phyloP scores from a whole-genome alignment of 306 rosid species.

The Acacia acuminata region DNA sequence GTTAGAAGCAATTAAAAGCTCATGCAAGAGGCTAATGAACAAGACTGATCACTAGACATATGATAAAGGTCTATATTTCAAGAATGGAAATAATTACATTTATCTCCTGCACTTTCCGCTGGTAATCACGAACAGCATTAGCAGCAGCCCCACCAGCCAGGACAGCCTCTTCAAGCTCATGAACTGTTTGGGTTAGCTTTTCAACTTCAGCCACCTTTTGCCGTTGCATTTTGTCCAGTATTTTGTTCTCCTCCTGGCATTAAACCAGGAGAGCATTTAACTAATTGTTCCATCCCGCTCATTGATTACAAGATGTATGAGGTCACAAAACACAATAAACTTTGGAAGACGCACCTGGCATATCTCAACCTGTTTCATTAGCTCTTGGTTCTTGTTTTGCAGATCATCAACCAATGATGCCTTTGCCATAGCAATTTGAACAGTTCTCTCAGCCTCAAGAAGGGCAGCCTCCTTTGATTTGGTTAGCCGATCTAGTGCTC shows the following conservation, averaged over 20 bases:
- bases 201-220: constrained; percentile 96
- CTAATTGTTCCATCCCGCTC: constrained; percentile 17
- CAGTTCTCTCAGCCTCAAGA: constrained; percentile 90
- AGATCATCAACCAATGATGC: constrained; percentile 94
- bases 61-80: constrained; percentile 18
- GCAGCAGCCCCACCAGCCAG: constrained; percentile 97
- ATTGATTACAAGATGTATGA: background rate
- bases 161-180: constrained; percentile 89
- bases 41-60: constrained; percentile 18
- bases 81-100: constrained; percentile 56
- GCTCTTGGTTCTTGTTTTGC: constrained; percentile 92
- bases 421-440: constrained; percentile 83
- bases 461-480: constrained; percentile 93
- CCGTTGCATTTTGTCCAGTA: constrained; percentile 81
- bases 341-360: constrained; percentile 65
- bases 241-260: constrained; percentile 86
- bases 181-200: constrained; percentile 90
- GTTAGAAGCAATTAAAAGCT: constrained; percentile 44
- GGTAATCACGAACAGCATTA: constrained; percentile 94
- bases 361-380: constrained; percentile 90
- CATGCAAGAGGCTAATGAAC: constrained; percentile 10
- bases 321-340: constrained; percentile 11
- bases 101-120: constrained; percentile 91
- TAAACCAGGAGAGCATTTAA: constrained; percentile 24
- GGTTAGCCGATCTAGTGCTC: constrained; percentile 85